Conservation (phyloP, 2,329 filamentous ascomycete genomes). For the Escovopsis sp. region DNA sequence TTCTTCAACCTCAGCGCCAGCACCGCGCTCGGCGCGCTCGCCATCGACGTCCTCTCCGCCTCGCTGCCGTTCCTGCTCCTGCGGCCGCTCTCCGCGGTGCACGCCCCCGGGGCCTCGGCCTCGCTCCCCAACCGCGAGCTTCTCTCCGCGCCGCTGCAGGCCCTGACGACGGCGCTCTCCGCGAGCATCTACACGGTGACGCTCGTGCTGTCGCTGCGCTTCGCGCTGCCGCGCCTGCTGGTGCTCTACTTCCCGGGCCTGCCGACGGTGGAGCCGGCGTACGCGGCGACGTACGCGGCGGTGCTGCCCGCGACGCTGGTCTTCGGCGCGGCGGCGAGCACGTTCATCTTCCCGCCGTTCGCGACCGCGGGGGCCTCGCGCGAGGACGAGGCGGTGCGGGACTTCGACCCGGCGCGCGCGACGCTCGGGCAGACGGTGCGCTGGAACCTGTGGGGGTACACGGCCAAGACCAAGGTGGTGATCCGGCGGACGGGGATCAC, state of each 20-base stretch:
- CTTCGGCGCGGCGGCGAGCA: slow-evolving; percentile 55
- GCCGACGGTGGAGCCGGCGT: slow-evolving; percentile 50
- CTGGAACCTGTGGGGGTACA: slow-evolving; percentile 60
- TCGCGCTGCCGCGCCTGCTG: slow-evolving; percentile 58
- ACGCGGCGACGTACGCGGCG: slow-evolving; percentile 45
- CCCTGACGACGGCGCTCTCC: slow-evolving; percentile 53
- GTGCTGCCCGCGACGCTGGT: slow-evolving; percentile 43
- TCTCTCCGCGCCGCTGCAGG: slow-evolving; percentile 46
- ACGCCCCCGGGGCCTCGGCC: slow-evolving; percentile 35
- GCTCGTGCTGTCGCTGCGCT: slow-evolving; percentile 53
- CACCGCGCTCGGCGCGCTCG: slow-evolving; percentile 46
- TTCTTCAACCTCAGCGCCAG: slow-evolving; percentile 59
- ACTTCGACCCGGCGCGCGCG: slow-evolving; percentile 51
- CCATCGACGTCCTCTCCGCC: slow-evolving; percentile 54
- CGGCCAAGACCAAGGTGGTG: slow-evolving; percentile 45
- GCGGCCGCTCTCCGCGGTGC: slow-evolving; percentile 49
- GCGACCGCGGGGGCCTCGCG: slow-evolving; percentile 37
- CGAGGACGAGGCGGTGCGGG: slow-evolving; percentile 32
- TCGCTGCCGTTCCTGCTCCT: slow-evolving; percentile 63
- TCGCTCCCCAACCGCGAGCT: slow-evolving; percentile 47
- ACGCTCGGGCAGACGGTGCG: slow-evolving; percentile 54
- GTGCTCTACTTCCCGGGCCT: slow-evolving; percentile 62
- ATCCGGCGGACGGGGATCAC: slow-evolving; percentile 49
- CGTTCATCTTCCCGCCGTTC: slow-evolving; percentile 64
- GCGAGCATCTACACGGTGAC: slow-evolving; percentile 61